Evolutionary conservation across 345 rosid species (phyloP), one percentile per base, ranked within the genome.

Genomic region (Hirschfeldia incana): DNA sequence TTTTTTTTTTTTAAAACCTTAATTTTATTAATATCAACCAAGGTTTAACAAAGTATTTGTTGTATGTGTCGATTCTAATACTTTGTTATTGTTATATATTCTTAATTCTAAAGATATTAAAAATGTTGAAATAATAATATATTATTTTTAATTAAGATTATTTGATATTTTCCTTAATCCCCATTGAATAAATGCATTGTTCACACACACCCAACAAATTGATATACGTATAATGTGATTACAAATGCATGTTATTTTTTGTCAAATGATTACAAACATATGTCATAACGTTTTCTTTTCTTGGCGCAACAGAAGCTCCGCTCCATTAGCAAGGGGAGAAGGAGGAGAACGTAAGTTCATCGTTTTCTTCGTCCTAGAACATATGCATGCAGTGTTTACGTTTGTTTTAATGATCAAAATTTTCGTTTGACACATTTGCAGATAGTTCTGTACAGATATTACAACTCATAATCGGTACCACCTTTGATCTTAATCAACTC

Each of bases 381-480:
- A 39, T 10, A 39, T 39, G 8, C 9, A 8, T 10, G 46, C 4
- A 39, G 46, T 39, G 12, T 39, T 7, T 34, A 34, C 8, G 46
- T 8, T 39, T 39, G 46, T 8, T 39, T 39, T 39, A 39, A 3
- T 39, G 46, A 39, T 39, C 46, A 39, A 9, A 39, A 39, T 39
- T 39, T 39, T 39, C 12, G 4, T 76, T 59, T 68, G 28, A 68
- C 30, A 42, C 26, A 42, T 59, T 68, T 44, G 27, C 60, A 76
- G 79, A 68, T 39, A 12, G 30, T 21, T 42, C 68, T 67, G n/a
- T 0, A 68, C 9, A 15, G 51, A 76, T 11, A 26, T 76, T 76
- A 76, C 29, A 13, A 59, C 33, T 42, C 33, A 76, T 76, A 67
- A 60, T 76, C 8, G 74, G 79, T 76, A 76, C 15, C 9, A 59